phyloP scores from a whole-genome alignment of 148 eudicot species.

The Pouteria glomerata region DNA sequence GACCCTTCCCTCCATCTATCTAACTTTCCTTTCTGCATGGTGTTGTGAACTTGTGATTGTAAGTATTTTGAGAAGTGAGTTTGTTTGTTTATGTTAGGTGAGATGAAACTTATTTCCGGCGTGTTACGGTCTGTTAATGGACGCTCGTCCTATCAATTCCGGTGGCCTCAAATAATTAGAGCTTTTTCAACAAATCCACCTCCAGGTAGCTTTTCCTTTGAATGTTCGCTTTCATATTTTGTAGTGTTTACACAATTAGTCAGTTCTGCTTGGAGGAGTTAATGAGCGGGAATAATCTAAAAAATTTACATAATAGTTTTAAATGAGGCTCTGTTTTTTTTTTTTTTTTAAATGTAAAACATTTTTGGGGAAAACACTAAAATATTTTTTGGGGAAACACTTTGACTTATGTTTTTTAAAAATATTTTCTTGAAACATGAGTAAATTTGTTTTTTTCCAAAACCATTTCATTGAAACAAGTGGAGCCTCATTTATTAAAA shows the following conservation, averaged over 20 bases:
- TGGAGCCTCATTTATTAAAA: too few relatives aligned
- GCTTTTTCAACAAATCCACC: conserved; percentile 5
- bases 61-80: neutral
- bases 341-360: too few relatives aligned
- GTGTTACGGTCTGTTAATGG: conserved; percentile 2
- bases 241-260: neutral
- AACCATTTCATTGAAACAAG: too few relatives aligned
- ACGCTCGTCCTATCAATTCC: neutral
- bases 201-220: neutral
- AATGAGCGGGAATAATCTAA: neutral
- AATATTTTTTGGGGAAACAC: too few relatives aligned
- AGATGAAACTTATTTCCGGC: conserved; percentile 6
- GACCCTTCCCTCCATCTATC: neutral
- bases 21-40: neutral
- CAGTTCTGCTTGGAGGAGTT: neutral
- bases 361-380: too few relatives aligned
- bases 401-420: neutral
- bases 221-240: neutral
- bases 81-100: neutral
- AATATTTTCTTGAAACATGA: too few relatives aligned
- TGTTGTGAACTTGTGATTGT: neutral
- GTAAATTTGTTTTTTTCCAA: too few relatives aligned
- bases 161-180: neutral
- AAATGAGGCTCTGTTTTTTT: neutral
- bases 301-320: neutral